Evolutionary conservation across 1,139 yeast species (phyloP), one percentile per base, ranked within the genome.

Genomic region (Pichia sp.): DNA sequence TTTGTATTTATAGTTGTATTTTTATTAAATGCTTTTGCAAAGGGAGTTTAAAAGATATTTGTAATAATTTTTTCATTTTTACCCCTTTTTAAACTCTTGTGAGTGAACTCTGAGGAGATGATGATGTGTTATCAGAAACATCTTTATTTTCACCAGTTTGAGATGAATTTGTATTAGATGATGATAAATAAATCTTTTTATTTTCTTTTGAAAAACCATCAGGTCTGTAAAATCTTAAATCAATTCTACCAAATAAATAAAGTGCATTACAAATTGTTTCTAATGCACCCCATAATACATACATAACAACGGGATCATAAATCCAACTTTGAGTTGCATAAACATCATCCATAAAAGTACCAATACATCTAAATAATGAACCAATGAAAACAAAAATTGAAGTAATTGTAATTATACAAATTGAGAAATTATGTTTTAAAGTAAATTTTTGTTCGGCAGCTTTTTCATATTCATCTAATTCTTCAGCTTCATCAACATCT

Each of bases 151-250:
- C 41, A 3, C 22, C 16, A 16, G 16, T 32, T 20, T 37, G 40
- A 20, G 37, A 29, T 34, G 35, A 23, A n/a, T 30, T 26, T 31
- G 25, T 6, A 16, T 16, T 16, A 16, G 16, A 16, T 16, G 16
- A 16, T 23, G 37, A 37, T 2, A n/a, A 24, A 8, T 24, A 31
- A 5, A 39, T 24, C 3, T 30, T 35, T 25, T 30, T 20, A 28
- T 40, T 32, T 16, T 38, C 34, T 28, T 38, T 48, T 16, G 41
- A 30, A 8, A 39, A 28, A 3, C 12, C 62, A 56, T 82, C 92
- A 25, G 92, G 92, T 62, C 87, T 78, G 70, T 84, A 84, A 66
- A 84, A 84, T 59, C 94, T 71, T 55, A 84, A 70, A 60, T 84
- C 94, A 41, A 81, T 76, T 59, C 94, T 70, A 36, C 80, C 79